These are phyloP conservation scores for Calocybe cyanea DNA, from an alignment of 768 basidiomycete species.

Conservation along the genomic window DNA sequence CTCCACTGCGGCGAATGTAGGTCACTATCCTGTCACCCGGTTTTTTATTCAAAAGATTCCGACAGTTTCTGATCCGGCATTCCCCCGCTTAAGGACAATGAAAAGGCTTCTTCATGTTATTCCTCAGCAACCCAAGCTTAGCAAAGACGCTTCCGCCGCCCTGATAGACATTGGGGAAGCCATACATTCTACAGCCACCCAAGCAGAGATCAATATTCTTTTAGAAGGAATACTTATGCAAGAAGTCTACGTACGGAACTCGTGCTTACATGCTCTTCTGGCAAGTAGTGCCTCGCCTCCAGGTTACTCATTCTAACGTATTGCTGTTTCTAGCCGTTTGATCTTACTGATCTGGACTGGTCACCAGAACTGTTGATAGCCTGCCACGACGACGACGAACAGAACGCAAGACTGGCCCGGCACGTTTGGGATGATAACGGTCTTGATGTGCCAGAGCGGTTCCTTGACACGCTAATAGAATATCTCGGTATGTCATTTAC, in stretches of 20 bases:
- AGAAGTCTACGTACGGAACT: conserved; percentile 83
- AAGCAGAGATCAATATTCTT: conserved; percentile 61
- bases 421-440: conserved; percentile 96
- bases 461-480: conserved; percentile 51
- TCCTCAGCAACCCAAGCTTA: conserved; percentile 71
- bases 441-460: conserved; percentile 73
- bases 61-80: conserved; percentile 64
- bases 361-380: conserved; percentile 85
- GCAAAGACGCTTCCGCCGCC: conserved; percentile 78
- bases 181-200: conserved; percentile 59
- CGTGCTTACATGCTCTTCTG: conserved; percentile 89
- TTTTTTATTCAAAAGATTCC: not conserved
- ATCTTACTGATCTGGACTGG: conserved; percentile 93
- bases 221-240: conserved; percentile 75
- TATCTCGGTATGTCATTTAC: conserved; percentile 60
- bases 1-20: conserved; percentile 73
- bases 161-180: conserved; percentile 81
- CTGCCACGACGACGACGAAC: conserved; percentile 81
- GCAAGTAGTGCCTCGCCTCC: conserved; percentile 32
- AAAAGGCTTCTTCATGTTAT: conserved; percentile 70
- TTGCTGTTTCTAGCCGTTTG: conserved; percentile 63
- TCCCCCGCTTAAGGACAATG: conserved; percentile 71
- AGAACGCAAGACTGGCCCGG: conserved; percentile 77
- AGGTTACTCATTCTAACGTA: not conserved
- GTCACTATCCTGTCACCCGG: conserved; percentile 21